These are phyloP conservation scores for Mucor indicus DNA, from an alignment of 371 early-diverging fungal species.

Conservation along the genomic window DNA sequence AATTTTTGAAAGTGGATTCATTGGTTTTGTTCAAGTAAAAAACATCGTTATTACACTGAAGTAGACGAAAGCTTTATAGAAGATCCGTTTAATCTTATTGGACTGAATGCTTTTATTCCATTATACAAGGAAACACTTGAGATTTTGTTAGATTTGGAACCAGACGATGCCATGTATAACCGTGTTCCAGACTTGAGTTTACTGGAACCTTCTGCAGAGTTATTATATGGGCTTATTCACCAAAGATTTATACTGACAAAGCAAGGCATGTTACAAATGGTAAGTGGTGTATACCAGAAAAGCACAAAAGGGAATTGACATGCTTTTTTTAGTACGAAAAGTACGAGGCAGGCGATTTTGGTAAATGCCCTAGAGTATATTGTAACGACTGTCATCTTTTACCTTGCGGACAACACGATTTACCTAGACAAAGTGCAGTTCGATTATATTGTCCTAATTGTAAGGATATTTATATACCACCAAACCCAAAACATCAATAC, in stretches of 20 bases:
- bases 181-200: constrained; percentile 41
- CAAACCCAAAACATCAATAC: constrained; percentile 59
- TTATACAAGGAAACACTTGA: constrained; percentile 79
- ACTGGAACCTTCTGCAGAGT: constrained; percentile 50
- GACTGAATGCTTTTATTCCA: constrained; percentile 73
- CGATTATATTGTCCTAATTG: constrained; percentile 84
- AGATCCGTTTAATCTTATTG: constrained; percentile 93
- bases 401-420: constrained; percentile 82
- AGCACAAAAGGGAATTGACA: not conserved
- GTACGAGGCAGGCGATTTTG: constrained; percentile 77
- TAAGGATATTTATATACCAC: constrained; percentile 84
- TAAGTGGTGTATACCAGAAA: constrained; percentile 20
- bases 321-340: constrained; percentile 55
- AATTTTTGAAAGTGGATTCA: constrained; percentile 68
- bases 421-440: constrained; percentile 55
- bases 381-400: constrained; percentile 72
- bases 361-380: constrained; percentile 76
- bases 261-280: constrained; percentile 75
- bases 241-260: constrained; percentile 78
- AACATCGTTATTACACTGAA: constrained; percentile 79
- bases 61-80: constrained; percentile 82
- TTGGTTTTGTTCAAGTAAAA: constrained; percentile 84
- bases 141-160: constrained; percentile 82
- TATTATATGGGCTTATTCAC: constrained; percentile 82
- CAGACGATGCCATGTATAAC: constrained; percentile 45